Conservation (phyloP, 192 early-diverging fungal species). For the Gonapodya prolifera region DNA sequence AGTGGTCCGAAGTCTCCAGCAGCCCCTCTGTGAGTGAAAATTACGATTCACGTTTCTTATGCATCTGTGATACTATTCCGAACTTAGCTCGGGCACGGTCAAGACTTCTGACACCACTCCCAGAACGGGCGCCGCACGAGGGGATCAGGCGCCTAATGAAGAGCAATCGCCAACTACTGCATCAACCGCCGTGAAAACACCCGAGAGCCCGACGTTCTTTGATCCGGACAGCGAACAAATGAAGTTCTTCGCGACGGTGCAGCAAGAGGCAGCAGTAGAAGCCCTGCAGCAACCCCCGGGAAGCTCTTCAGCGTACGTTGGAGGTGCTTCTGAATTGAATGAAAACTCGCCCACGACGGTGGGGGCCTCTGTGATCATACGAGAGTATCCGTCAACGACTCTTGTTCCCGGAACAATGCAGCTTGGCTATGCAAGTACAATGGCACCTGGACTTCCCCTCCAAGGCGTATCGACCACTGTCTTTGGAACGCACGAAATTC, state of each 20-base stretch:
- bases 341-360: background rate
- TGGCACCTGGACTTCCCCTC: background rate
- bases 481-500: background rate
- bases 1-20: background rate
- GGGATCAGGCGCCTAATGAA: background rate
- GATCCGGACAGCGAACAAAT: background rate
- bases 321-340: background rate
- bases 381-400: background rate
- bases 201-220: background rate
- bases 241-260: background rate
- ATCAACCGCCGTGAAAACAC: background rate
- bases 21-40: background rate
- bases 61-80: no score
- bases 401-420: background rate
- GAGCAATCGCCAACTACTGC: background rate
- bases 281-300: background rate
- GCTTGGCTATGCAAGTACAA: no score
- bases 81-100: background rate
- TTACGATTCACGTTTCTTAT: background rate
- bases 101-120: background rate
- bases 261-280: background rate
- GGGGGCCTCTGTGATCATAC: background rate
- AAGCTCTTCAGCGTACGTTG: background rate
- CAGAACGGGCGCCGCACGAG: background rate
- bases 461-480: background rate